Percentiles rank a stretch among this genome's conserved stretches.
phyloP scores from a whole-genome alignment of 257 asterid species.

The Salvia miltiorrhiza region DNA sequence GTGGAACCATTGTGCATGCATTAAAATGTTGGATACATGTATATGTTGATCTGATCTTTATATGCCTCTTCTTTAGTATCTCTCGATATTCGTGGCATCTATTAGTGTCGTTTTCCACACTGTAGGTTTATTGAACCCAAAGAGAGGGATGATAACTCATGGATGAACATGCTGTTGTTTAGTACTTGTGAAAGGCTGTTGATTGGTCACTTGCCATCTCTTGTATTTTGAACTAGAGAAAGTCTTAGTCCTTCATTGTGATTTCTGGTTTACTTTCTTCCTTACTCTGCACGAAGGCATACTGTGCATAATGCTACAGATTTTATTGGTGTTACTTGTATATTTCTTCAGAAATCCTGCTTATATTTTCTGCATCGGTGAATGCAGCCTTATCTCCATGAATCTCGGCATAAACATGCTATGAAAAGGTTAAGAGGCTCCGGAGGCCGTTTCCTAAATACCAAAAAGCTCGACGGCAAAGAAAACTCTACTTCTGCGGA shows the following conservation, averaged over 20 bases:
- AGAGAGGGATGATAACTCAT: not conserved
- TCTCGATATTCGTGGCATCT: not conserved
- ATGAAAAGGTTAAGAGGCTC: constrained; percentile 77
- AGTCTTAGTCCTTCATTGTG: not conserved
- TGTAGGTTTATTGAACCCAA: not conserved
- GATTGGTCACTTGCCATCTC: not conserved
- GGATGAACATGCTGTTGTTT: not conserved
- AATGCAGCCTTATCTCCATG: constrained; percentile 80
- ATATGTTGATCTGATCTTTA: not conserved
- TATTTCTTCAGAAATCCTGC: not conserved
- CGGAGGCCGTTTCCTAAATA: constrained; percentile 83
- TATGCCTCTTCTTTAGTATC: not conserved
- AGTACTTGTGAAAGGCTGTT: not conserved
- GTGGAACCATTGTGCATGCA: not conserved
- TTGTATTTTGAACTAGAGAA: not conserved
- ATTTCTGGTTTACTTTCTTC: too few species aligned
- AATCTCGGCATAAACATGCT: constrained; percentile 78
- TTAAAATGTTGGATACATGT: not conserved
- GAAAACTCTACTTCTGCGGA: constrained; percentile 25
- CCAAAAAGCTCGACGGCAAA: constrained; percentile 39
- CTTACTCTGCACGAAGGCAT: too few species aligned
- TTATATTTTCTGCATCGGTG: not conserved
- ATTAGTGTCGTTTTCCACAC: not conserved
- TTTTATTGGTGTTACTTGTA: not conserved
- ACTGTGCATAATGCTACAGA: not conserved